Base-by-base conservation (phyloP, 75 land plant genomes). In the Pinus albicaulis region DNA sequence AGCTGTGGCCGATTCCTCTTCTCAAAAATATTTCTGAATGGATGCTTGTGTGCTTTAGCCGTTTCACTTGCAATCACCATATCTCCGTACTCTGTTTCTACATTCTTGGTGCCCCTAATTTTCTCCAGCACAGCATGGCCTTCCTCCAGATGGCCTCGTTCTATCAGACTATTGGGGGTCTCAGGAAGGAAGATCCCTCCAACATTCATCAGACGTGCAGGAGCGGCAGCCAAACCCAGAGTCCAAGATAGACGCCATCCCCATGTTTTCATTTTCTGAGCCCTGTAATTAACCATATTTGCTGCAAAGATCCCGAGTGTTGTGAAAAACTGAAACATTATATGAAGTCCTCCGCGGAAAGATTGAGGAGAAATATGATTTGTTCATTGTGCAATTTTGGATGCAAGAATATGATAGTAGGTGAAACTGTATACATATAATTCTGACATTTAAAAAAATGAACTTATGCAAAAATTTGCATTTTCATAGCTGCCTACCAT, bases 241-340 rank as follows among this genome's bases (percentile, higher is more conserved):
- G 36, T 34, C 36, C 36, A 34, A 19, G 98, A 94, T 25, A 92
- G 89, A 26, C 98, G 81, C 98, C 98, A 94, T 10, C 98, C 98
- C 95, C 95, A 92, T 5, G 82, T 64, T 2, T 58, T 23, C 2
- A 89, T 70, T 74, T 88, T 88, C 38, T 80, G 73, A 4, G 88
- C 85, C 5, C 92, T 87, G 76, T 92, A 94, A 57, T 94, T 94
- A 56, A 94, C 68, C 83, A 94, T 79, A 82, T 92, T 94, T 65
- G 97, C 94, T 23, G 81, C 63, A 70, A 92, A 88, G 75, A 92
- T 92, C 59, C 97, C 97, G 0, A 88, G 78, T 3, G 94, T 92
- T 12, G 91, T 89, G n/a, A 91, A 92, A 14, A 93, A 80, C 65
- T 93, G 96, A 71, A 93, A 93, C 86, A 89, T 71, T 83, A 93